These are phyloP conservation scores for Phytopythium helicoides DNA, from an alignment of 352 stramenopile genomes.

Conservation along the genomic window DNA sequence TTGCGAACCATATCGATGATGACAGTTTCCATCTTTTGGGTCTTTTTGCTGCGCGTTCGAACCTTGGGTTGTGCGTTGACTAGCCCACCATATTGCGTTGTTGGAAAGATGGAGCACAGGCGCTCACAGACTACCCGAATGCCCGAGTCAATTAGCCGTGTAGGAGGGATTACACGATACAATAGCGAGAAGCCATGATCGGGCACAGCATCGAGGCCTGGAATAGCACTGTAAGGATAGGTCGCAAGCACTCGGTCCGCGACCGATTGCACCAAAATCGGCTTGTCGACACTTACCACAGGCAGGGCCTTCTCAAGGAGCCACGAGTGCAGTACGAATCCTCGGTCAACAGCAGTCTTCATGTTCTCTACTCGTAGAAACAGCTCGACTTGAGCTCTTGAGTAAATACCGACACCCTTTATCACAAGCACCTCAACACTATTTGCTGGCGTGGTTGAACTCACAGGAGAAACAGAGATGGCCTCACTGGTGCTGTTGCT, in stretches of 20 bases:
- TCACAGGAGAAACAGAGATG: background rate
- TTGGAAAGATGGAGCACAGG: background rate
- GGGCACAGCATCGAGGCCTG: background rate
- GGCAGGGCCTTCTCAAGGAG: constrained; percentile 5
- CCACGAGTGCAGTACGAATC: constrained; percentile 5
- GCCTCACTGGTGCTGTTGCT: background rate
- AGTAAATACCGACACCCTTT: constrained; percentile 6
- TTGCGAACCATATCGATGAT: background rate
- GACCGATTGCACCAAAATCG: background rate
- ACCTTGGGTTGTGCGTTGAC: background rate
- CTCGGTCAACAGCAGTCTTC: background rate
- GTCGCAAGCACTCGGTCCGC: background rate
- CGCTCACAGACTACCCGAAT: constrained; percentile 5
- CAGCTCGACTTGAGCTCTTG: constrained; percentile 7
- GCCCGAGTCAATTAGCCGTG: constrained; percentile 1
- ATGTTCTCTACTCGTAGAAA: constrained; percentile 5
- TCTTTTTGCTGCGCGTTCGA: no score
- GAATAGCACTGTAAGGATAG: background rate
- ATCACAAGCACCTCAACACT: background rate
- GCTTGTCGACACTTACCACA: background rate
- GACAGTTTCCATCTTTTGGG: no score
- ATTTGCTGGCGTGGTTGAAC: background rate
- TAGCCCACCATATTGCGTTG: constrained; percentile 1
- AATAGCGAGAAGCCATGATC: constrained; percentile 6
- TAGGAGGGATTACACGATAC: constrained; percentile 1